Evolutionary conservation across 306 rosid genomes (phyloP).

Genomic region (Cucurbita maxima): DNA sequence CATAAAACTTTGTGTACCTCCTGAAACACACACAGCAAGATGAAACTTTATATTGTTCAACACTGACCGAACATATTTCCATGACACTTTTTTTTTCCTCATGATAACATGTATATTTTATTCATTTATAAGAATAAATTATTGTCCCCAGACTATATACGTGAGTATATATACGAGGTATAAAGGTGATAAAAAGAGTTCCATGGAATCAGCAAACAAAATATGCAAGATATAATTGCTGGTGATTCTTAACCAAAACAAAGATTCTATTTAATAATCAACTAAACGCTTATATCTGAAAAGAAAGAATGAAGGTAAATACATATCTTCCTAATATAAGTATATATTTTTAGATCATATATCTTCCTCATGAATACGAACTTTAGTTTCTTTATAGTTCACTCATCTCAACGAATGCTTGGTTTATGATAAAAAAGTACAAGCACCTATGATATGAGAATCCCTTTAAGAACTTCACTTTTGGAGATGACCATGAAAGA

Average conservation of each 20-base stretch:
- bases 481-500: conserved; percentile 95
- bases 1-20: conserved; percentile 93
- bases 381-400: not conserved
- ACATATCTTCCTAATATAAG: not conserved
- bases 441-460: conserved; percentile 56
- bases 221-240: not conserved
- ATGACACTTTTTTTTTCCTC: not conserved
- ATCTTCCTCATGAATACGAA: not conserved
- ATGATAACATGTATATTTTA: not conserved
- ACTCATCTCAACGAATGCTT: not conserved
- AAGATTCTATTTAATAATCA: not conserved
- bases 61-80: not conserved
- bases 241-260: not conserved
- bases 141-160: not conserved
- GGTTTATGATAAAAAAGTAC: not conserved
- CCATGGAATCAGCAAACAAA: not conserved
- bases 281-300: not conserved
- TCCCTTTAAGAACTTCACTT: conserved; percentile 80
- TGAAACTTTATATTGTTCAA: not conserved
- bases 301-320: not conserved
- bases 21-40: conserved; percentile 33
- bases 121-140: not conserved
- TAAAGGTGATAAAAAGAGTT: not conserved
- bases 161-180: not conserved
- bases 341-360: not conserved